phyloP scores from a whole-genome alignment of 768 basidiomycete genomes.

The Strobilomyces dryophilus region DNA sequence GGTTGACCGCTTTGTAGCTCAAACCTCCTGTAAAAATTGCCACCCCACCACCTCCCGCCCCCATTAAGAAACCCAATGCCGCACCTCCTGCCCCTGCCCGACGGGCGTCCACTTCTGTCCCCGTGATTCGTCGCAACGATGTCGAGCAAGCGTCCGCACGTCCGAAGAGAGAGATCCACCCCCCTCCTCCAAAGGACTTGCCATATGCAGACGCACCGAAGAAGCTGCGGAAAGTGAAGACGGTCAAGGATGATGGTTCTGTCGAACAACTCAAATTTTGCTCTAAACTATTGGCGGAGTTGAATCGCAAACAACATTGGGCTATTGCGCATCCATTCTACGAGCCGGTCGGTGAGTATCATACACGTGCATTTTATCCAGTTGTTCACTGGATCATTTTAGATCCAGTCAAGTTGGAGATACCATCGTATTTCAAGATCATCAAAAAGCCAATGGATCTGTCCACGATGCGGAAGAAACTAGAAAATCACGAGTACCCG shows the following conservation, averaged over 20 bases:
- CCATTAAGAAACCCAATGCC: slow-evolving; percentile 24
- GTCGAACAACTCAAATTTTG: slow-evolving; percentile 86
- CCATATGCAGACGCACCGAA: slow-evolving; percentile 76
- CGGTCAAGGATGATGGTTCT: slow-evolving; percentile 59
- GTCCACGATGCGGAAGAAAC: slow-evolving; percentile 79
- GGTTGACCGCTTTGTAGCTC: slow-evolving; percentile 26
- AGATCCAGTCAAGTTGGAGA: slow-evolving; percentile 76
- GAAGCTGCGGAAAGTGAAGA: slow-evolving; percentile 60
- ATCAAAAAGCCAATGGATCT: slow-evolving; percentile 97
- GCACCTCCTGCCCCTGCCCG: slow-evolving; percentile 46
- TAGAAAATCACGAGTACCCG: slow-evolving; percentile 72
- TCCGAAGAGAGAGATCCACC: slow-evolving; percentile 98
- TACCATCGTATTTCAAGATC: slow-evolving; percentile 83
- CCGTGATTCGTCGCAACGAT: slow-evolving; percentile 80
- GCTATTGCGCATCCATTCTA: slow-evolving; percentile 79
- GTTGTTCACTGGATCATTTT: not conserved
- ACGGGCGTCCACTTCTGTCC: slow-evolving; percentile 75
- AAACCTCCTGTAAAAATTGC: slow-evolving; percentile 43
- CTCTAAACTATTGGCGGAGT: slow-evolving; percentile 63
- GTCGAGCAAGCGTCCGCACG: slow-evolving; percentile 51
- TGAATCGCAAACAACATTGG: slow-evolving; percentile 77
- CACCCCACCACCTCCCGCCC: slow-evolving; percentile 39
- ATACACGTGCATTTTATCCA: not conserved
- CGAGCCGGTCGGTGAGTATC: slow-evolving; percentile 82
- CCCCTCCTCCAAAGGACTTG: slow-evolving; percentile 89